Evolutionary conservation across 1,139 yeast genomes (phyloP).

Genomic region (Groenewaldozyma auringiensis): DNA sequence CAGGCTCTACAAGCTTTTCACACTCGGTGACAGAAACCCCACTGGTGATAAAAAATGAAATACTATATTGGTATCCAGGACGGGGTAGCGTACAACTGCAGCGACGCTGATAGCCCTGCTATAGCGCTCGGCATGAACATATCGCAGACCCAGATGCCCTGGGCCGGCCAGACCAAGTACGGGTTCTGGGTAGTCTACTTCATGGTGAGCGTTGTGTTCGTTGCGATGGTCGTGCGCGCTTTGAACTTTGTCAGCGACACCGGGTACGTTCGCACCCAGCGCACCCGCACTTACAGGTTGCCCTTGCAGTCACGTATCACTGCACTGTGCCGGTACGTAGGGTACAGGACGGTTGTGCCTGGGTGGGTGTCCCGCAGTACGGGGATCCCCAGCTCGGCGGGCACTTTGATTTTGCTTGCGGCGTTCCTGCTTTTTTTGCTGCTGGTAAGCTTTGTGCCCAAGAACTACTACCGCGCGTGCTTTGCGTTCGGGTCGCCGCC

Average conservation of each 20-base stretch:
- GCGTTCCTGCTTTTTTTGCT: constrained; percentile 40
- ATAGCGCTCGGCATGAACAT: constrained; percentile 25
- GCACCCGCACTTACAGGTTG: not conserved
- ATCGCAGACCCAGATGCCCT: constrained; percentile 39
- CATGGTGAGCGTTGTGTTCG: constrained; percentile 34
- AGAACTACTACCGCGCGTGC: constrained; percentile 50
- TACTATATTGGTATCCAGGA: not conserved
- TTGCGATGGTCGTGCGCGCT: constrained; percentile 37
- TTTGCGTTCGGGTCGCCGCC: constrained; percentile 59
- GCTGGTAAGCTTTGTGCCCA: constrained; percentile 44
- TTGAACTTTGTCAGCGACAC: constrained; percentile 36
- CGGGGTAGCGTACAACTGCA: constrained; percentile 18
- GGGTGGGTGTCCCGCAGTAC: constrained; percentile 30
- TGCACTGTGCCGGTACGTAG: constrained; percentile 41
- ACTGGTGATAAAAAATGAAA: no score
- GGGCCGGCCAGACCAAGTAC: constrained; percentile 37
- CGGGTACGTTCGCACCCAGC: constrained; percentile 17
- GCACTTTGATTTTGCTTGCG: constrained; percentile 38
- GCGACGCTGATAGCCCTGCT: constrained; percentile 20
- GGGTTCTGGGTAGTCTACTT: constrained; percentile 44
- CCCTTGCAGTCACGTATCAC: constrained; percentile 8
- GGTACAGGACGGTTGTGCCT: constrained; percentile 47
- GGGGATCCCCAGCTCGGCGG: constrained; percentile 48
- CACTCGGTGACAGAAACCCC: no score
- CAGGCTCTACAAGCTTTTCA: no score